Evolutionary conservation across 768 basidiomycete genomes (phyloP).

Genomic region (Hortiboletus campestris): DNA sequence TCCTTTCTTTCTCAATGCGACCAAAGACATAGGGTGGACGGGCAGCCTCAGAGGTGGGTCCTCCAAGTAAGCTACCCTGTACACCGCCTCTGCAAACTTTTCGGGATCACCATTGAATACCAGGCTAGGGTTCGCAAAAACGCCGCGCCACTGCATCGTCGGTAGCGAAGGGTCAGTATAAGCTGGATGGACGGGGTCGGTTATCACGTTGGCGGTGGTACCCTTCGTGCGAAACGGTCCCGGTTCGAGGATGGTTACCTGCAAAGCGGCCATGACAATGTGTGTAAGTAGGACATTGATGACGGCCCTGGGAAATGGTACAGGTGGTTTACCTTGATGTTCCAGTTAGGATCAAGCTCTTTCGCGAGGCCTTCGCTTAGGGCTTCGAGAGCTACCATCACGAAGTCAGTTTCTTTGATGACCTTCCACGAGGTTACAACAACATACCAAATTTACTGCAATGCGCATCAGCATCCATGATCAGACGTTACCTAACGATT

Average conservation of each 20-base stretch:
- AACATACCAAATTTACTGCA: slow-evolving; percentile 18
- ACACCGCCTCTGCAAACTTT: slow-evolving; percentile 15
- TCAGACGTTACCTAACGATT: not conserved
- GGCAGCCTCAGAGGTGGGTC: slow-evolving; percentile 19
- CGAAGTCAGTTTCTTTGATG: not conserved
- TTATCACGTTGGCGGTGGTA: not conserved
- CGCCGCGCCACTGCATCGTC: not conserved
- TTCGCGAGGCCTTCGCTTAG: slow-evolving; percentile 11
- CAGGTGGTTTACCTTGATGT: slow-evolving; percentile 14
- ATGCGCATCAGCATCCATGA: not conserved
- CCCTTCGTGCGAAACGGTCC: slow-evolving; percentile 1
- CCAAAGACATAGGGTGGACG: not conserved
- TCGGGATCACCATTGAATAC: slow-evolving; percentile 13
- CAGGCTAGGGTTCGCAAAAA: not conserved
- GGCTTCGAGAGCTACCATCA: slow-evolving; percentile 12
- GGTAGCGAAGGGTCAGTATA: slow-evolving; percentile 8
- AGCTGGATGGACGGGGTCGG: slow-evolving; percentile 10
- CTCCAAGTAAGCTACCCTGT: slow-evolving; percentile 6
- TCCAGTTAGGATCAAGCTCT: slow-evolving; percentile 22
- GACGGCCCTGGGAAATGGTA: not conserved
- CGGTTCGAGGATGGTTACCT: slow-evolving; percentile 5
- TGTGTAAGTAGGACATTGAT: not conserved
- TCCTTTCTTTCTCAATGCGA: not conserved
- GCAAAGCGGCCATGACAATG: not conserved
- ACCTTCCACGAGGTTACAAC: not conserved